Base-by-base conservation (phyloP, 805 yeast genomes). In the Deakozyma indianensis region DNA sequence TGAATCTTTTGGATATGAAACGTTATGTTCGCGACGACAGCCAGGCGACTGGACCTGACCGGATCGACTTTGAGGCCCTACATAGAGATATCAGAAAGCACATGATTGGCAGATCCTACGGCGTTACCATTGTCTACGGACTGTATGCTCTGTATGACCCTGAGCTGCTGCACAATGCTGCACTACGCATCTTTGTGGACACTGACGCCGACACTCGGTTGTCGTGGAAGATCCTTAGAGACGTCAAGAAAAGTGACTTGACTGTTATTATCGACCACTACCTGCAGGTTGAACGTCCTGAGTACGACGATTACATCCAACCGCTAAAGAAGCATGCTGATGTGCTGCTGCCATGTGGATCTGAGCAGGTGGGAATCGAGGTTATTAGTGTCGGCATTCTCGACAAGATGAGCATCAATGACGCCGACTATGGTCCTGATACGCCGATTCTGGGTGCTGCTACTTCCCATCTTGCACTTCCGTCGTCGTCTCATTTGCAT, bases 131-230 rank as follows among this genome's bases (percentile, higher is more conserved):
- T 4, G 71, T 86, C 1, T 79, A 79, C 52, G 96, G 97, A 1
- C 65, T 81, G 18, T 88, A 88, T 56, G 90, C 95, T 0, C 66
- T 88, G 22, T 82, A 76, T 56, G 80, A 84, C 57, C 63, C 65
- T 41, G 66, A 65, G 18, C 60, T 88, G 9, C 62, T 83, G 28
- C 65, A 65, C 9, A 49, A 71, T 55, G 78, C 88, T 0, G 68
- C 75, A 1, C 66, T 87, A 51, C 80, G 77, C 56, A 75, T 88
- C 1, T 88, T 80, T 53, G 69, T 88, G 15, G 92, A 84, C 52
- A 74, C 86, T 50, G 96, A 88, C 61, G 77, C 90, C 1, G 97
- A 88, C 60, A 77, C 82, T 3, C 65, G 96, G 45, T 65, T 88
- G 35, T 78, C 85, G n/a, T 73, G 94, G 51, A 77, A 92, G 82